Percentiles rank a stretch among this genome's conserved stretches.
phyloP scores from a whole-genome alignment of 805 yeast genomes.

The Wickerhamiella dianesei region DNA sequence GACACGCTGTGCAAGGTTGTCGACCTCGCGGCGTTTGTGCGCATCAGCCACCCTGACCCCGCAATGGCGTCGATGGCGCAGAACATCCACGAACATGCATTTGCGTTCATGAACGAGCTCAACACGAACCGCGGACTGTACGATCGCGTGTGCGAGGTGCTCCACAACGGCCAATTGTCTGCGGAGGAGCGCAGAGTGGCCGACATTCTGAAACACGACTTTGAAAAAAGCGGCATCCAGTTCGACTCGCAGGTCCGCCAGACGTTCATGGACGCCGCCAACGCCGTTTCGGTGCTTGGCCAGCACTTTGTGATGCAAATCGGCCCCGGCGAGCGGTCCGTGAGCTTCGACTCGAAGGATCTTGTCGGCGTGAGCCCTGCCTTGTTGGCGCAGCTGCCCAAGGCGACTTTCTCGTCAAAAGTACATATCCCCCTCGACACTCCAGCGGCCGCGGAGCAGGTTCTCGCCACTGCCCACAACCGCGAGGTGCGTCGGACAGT shows the following conservation, averaged over 20 bases:
- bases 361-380: slow-evolving; percentile 25
- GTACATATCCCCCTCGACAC: slow-evolving; percentile 44
- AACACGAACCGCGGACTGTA: slow-evolving; percentile 73
- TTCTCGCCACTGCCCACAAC: slow-evolving; percentile 45
- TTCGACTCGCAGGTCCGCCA: slow-evolving; percentile 48
- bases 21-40: slow-evolving; percentile 81
- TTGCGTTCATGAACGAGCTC: slow-evolving; percentile 82
- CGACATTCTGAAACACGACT: slow-evolving; percentile 62
- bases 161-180: slow-evolving; percentile 31
- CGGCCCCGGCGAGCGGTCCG: slow-evolving; percentile 25
- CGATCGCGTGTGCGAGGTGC: slow-evolving; percentile 30
- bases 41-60: slow-evolving; percentile 73
- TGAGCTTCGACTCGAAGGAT: slow-evolving; percentile 18
- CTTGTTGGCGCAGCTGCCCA: slow-evolving; percentile 18
- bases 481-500: slow-evolving; percentile 47
- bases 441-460: slow-evolving; percentile 42
- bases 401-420: slow-evolving; percentile 19
- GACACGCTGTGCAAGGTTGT: slow-evolving; percentile 85
- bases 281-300: slow-evolving; percentile 66
- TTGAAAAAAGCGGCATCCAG: slow-evolving; percentile 78
- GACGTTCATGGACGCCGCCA: slow-evolving; percentile 60
- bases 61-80: slow-evolving; percentile 71
- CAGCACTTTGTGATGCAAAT: slow-evolving; percentile 51
- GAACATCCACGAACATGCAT: slow-evolving; percentile 72
- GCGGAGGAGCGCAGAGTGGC: slow-evolving; percentile 78